Evolutionary conservation across 2,329 filamentous ascomycete species (phyloP).

Genomic region (Diplocarpon rosae): DNA sequence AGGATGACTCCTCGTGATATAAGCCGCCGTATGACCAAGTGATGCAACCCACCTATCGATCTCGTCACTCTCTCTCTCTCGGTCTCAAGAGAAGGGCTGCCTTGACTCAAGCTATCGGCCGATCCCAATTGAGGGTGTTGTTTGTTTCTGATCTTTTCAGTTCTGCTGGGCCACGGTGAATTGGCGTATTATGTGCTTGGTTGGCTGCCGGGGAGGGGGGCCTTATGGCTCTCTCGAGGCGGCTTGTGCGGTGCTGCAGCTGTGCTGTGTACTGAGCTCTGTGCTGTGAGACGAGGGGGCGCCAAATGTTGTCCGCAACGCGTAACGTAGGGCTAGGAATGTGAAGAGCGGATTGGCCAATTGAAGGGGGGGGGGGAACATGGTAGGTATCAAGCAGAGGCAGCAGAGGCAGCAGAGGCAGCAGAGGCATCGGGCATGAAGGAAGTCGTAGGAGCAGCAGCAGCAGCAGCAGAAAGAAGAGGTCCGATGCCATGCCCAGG

Average conservation of each 20-base stretch:
- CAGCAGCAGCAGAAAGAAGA: neutral
- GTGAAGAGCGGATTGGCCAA: neutral
- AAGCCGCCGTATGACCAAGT: conserved; percentile 18
- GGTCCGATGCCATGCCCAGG: too few relatives aligned
- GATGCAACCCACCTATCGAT: conserved; percentile 8
- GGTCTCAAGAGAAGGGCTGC: neutral
- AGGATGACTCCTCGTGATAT: conserved; percentile 15
- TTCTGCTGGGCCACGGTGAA: conserved; percentile 13
- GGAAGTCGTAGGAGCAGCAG: neutral
- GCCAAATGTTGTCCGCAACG: conserved; percentile 1
- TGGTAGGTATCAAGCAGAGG: too few relatives aligned
- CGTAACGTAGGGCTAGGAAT: neutral
- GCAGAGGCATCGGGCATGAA: conserved; percentile 1
- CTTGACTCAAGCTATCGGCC: conserved; percentile 8
- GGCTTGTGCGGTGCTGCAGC: conserved; percentile 4
- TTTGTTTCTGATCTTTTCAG: too few relatives aligned
- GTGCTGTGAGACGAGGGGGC: neutral
- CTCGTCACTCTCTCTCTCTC: neutral
- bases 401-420: too few relatives aligned
- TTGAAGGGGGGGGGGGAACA: too few relatives aligned
- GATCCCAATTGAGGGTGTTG: neutral
- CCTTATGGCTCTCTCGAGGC: neutral
- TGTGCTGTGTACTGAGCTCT: conserved; percentile 2
- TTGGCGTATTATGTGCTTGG: conserved; percentile 1
- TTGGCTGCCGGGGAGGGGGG: neutral